Percentiles rank a stretch among this genome's conserved stretches.
Evolutionary conservation across 176 grass and related monocot genomes (phyloP).

Genomic region (Puya raimondii): DNA sequence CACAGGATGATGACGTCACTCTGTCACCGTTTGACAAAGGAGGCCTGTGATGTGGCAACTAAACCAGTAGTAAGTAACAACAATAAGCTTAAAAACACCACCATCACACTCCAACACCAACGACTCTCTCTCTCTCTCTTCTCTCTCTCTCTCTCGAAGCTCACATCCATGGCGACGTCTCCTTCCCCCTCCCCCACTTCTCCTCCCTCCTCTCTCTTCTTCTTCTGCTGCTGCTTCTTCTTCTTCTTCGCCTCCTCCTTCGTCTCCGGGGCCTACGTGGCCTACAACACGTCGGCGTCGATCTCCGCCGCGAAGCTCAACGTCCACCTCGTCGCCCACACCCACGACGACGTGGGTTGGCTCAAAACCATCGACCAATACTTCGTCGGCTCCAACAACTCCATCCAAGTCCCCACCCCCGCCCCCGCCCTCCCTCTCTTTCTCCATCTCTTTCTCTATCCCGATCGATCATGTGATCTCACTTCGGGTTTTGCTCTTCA

Average conservation of each 20-base stretch:
- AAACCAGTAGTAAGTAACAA: too few relatives aligned
- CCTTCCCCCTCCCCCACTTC: slow-evolving; percentile 25
- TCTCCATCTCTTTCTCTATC: neutral
- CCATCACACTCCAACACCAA: too few relatives aligned
- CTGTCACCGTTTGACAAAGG: too few relatives aligned
- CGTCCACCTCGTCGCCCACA: slow-evolving; percentile 67
- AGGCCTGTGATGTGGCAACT: too few relatives aligned
- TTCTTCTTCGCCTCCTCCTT: neutral
- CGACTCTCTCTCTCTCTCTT: too few relatives aligned
- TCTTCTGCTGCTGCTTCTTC: slow-evolving; percentile 9
- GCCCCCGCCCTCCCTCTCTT: neutral
- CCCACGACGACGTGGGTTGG: slow-evolving; percentile 78
- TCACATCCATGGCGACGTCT: too few relatives aligned
- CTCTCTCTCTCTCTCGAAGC: too few relatives aligned
- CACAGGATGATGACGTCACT: too few relatives aligned
- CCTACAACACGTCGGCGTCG: slow-evolving; percentile 77
- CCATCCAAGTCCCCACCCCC: neutral
- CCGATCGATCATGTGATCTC: neutral
- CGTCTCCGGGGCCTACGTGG: slow-evolving; percentile 35
- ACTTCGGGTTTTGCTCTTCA: neutral
- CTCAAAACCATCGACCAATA: slow-evolving; percentile 32
- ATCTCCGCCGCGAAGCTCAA: slow-evolving; percentile 58
- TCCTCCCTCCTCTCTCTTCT: slow-evolving; percentile 38
- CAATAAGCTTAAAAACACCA: too few relatives aligned
- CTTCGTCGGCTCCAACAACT: neutral